Percentiles rank a stretch among this genome's conserved stretches.
Conservation (phyloP, 169 alveolate genomes). For the Plasmodium relictum region DNA sequence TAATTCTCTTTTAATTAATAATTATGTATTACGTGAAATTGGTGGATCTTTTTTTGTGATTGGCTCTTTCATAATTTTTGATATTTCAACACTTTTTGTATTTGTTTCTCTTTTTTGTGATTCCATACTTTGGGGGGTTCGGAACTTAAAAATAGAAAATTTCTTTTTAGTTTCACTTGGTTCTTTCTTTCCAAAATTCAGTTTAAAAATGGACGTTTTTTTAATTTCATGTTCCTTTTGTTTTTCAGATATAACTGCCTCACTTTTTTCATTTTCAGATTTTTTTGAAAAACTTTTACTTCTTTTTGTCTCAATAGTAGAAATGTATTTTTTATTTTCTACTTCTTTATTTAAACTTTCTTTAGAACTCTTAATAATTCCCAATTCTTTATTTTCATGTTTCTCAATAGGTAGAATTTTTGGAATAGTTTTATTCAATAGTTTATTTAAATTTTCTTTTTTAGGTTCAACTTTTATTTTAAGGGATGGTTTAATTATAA, state of each 20-base stretch:
- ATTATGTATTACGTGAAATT: not conserved
- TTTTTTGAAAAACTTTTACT: not conserved
- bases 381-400: not conserved
- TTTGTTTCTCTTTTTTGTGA: not conserved
- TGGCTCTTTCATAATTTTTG: conserved; percentile 2
- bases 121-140: not conserved
- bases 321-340: too few species aligned
- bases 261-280: not conserved
- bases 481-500: conserved; percentile 6
- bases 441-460: conserved; percentile 47
- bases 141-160: not conserved
- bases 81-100: not conserved
- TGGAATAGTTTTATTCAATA: not conserved
- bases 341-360: too few species aligned
- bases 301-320: not conserved
- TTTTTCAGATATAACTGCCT: not conserved
- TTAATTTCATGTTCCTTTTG: not conserved
- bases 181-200: not conserved
- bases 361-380: not conserved
- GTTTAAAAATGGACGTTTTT: not conserved
- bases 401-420: not conserved
- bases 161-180: not conserved
- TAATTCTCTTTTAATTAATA: not conserved
- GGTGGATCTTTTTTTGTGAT: not conserved
- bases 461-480: conserved; percentile 56